phyloP scores from a whole-genome alignment of 768 basidiomycete genomes.

The Pleurotus eryngii region DNA sequence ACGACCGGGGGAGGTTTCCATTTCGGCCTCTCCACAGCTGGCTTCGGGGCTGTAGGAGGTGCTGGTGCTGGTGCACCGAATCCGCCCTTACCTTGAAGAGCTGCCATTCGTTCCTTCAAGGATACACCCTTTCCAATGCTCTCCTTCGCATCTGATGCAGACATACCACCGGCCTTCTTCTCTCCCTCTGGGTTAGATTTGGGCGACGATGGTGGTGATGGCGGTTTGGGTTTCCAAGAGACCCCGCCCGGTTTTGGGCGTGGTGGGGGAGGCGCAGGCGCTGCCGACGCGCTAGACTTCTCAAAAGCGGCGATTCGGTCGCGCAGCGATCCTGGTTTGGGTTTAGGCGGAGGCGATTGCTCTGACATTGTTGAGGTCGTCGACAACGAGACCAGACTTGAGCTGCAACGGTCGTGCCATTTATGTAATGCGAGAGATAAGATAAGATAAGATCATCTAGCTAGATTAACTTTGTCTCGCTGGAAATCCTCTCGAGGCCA shows the following conservation, averaged over 20 bases:
- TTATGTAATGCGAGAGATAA: not conserved
- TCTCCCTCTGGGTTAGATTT: constrained; percentile 17
- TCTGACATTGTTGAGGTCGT: constrained; percentile 50
- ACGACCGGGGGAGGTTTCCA: constrained; percentile 80
- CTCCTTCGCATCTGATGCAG: constrained; percentile 83
- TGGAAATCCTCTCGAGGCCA: not conserved
- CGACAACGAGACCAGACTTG: too few species aligned
- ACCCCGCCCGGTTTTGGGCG: constrained; percentile 67
- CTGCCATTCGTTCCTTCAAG: constrained; percentile 93
- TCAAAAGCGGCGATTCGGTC: constrained; percentile 91
- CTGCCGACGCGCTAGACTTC: constrained; percentile 40
- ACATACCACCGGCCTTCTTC: constrained; percentile 52
- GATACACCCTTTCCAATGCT: constrained; percentile 79
- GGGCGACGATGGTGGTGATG: constrained; percentile 48
- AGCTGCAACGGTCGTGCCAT: not conserved
- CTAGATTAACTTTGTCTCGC: not conserved
- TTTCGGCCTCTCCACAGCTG: constrained; percentile 67
- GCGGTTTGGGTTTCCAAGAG: constrained; percentile 68
- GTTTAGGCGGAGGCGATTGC: constrained; percentile 52
- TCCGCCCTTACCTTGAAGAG: constrained; percentile 78
- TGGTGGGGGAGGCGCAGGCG: constrained; percentile 45
- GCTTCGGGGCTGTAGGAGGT: constrained; percentile 48
- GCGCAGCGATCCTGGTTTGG: constrained; percentile 74
- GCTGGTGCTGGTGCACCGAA: constrained; percentile 69
- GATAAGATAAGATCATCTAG: constrained; percentile 5